phyloP scores from a whole-genome alignment of 139 green algal genomes.

The Cymbomonas tetramitiformis region DNA sequence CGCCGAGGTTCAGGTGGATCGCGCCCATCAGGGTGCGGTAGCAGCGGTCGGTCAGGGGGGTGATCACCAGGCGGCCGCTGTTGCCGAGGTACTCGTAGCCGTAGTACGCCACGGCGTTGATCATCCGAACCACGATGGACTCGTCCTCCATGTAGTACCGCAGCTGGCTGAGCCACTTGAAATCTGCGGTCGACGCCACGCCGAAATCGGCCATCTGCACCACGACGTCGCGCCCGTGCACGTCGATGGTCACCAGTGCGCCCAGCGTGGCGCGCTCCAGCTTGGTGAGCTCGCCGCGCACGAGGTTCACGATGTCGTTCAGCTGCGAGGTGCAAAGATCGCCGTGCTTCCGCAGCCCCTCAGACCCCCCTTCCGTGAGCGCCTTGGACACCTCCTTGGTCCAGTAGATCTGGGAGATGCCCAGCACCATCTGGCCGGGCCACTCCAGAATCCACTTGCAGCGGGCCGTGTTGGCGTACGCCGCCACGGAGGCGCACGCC shows the following conservation, averaged over 20 bases:
- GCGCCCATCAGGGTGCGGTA: slow-evolving; percentile 67
- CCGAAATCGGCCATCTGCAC: slow-evolving; percentile 32
- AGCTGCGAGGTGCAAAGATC: slow-evolving; percentile 44
- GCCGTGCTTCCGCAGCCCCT: slow-evolving; percentile 30
- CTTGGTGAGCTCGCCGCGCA: slow-evolving; percentile 52
- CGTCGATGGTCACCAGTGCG: slow-evolving; percentile 62
- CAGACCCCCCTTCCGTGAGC: slow-evolving; percentile 20
- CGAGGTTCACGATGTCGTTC: slow-evolving; percentile 28
- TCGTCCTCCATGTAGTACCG: slow-evolving; percentile 47
- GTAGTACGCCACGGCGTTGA: slow-evolving; percentile 46
- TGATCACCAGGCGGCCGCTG: slow-evolving; percentile 59
- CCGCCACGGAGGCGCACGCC: slow-evolving; percentile 32
- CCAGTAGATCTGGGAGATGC: slow-evolving; percentile 58
- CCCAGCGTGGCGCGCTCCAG: slow-evolving; percentile 56
- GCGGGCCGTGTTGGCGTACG: slow-evolving; percentile 37
- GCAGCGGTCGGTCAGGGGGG: slow-evolving; percentile 57
- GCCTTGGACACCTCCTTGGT: slow-evolving; percentile 41
- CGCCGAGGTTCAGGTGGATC: slow-evolving; percentile 61
- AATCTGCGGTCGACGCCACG: slow-evolving; percentile 43
- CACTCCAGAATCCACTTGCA: slow-evolving; percentile 43
- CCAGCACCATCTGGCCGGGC: slow-evolving; percentile 44
- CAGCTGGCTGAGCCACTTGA: slow-evolving; percentile 60
- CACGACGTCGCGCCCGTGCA: slow-evolving; percentile 52
- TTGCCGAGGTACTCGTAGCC: slow-evolving; percentile 71
- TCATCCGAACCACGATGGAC: slow-evolving; percentile 49